Percentiles rank a stretch among this genome's conserved stretches.
Conservation (phyloP, 1,139 yeast species). For the Blastobotrys elegans region DNA sequence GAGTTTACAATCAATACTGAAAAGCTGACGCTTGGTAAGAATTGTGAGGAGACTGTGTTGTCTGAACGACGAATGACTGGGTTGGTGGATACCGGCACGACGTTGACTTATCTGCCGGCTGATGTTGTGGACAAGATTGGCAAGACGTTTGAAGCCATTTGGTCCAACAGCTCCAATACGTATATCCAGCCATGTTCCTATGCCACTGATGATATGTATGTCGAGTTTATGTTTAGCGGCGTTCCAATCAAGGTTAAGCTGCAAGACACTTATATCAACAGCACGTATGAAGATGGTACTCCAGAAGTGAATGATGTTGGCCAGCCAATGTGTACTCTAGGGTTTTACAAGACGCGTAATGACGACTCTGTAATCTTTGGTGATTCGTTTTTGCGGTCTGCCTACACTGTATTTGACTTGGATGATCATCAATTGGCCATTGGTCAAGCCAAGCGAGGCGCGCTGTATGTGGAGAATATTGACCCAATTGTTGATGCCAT, state of each 20-base stretch:
- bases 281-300: conserved; percentile 13
- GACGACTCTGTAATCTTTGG: conserved; percentile 44
- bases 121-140: conserved; percentile 24
- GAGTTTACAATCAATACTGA: conserved; percentile 19
- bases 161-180: conserved; percentile 31
- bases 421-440: conserved; percentile 59
- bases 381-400: conserved; percentile 66
- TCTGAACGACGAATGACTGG: conserved; percentile 23
- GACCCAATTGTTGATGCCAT: conserved; percentile 21
- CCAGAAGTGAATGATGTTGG: conserved; percentile 13
- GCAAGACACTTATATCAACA: conserved; percentile 14
- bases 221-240: conserved; percentile 17
- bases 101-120: conserved; percentile 51
- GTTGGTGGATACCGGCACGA: conserved; percentile 63
- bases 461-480: conserved; percentile 18
- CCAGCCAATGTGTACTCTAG: conserved; percentile 19
- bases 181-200: conserved; percentile 24
- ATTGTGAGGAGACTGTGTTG: conserved; percentile 6
- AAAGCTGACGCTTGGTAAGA: conserved; percentile 13
- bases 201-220: conserved; percentile 16
- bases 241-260: conserved; percentile 18
- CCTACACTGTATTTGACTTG: conserved; percentile 73
- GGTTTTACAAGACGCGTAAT: conserved; percentile 19
- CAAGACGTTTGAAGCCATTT: conserved; percentile 23
- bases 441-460: conserved; percentile 50